Conservation (phyloP, 108 stramenopile species). For the Cyclostephanos invisitatus region DNA sequence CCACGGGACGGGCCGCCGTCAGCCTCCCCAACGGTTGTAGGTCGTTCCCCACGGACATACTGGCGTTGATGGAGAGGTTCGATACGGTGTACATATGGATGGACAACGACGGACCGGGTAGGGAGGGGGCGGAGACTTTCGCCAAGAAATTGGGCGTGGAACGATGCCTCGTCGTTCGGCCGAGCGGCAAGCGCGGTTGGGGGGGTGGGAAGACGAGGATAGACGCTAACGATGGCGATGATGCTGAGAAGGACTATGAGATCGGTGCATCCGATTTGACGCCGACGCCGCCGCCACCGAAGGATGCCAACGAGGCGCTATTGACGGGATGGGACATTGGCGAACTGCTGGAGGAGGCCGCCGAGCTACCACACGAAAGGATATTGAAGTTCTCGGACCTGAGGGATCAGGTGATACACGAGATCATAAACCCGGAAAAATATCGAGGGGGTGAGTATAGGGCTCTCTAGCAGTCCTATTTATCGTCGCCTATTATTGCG, state of each 20-base stretch:
- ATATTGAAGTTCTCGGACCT: constrained; percentile 82
- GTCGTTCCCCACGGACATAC: constrained; percentile 83
- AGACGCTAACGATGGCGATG: background rate
- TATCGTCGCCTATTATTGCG: background rate
- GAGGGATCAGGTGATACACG: constrained; percentile 70
- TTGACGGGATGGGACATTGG: constrained; percentile 69
- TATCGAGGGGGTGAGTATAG: constrained; percentile 52
- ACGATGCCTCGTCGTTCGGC: constrained; percentile 73
- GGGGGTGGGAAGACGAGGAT: background rate
- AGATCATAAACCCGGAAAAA: constrained; percentile 80
- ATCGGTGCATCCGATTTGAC: background rate
- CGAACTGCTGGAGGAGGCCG: constrained; percentile 62
- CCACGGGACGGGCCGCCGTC: constrained; percentile 81
- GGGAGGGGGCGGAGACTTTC: constrained; percentile 88
- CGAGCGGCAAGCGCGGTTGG: constrained; percentile 40
- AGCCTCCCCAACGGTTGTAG: constrained; percentile 94
- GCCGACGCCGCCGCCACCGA: constrained; percentile 61
- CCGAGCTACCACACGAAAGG: constrained; percentile 68
- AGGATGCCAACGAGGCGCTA: constrained; percentile 99
- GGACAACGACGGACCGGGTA: constrained; percentile 92
- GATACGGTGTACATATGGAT: constrained; percentile 94
- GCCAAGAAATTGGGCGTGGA: constrained; percentile 87
- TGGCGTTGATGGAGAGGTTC: constrained; percentile 92
- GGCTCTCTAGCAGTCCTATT: background rate
- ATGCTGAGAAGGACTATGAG: background rate